Percentiles rank a stretch among this genome's conserved stretches.
Conservation (phyloP, 768 basidiomycete species). For the Russula dissimulans region DNA sequence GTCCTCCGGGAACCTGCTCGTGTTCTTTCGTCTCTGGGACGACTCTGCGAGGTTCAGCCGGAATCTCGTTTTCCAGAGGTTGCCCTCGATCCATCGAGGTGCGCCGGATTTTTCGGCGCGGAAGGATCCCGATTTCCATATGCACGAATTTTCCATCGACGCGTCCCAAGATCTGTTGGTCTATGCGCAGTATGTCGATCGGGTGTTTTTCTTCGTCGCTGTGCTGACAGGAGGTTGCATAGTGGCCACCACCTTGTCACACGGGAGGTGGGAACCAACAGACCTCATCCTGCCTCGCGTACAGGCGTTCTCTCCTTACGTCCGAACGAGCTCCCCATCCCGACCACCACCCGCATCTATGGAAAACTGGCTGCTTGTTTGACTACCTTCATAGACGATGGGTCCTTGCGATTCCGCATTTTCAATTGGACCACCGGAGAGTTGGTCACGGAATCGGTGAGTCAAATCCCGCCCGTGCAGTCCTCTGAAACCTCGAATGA, state of each 20-base stretch:
- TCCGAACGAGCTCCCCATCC: background rate
- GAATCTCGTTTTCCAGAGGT: background rate
- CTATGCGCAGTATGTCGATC: background rate
- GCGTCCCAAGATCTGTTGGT: slow-evolving; percentile 1
- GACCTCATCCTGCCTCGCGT: background rate
- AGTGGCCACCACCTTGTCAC: background rate
- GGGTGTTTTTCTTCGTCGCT: background rate
- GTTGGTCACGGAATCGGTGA: background rate
- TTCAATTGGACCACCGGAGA: background rate
- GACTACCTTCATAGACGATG: background rate
- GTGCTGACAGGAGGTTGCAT: background rate
- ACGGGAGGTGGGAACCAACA: background rate
- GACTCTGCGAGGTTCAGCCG: background rate
- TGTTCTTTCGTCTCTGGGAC: background rate
- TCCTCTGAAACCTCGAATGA: background rate
- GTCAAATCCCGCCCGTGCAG: background rate
- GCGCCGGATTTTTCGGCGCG: background rate
- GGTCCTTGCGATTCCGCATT: background rate
- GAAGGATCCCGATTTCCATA: background rate
- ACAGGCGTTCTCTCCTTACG: background rate
- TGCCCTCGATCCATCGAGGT: background rate
- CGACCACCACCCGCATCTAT: background rate
- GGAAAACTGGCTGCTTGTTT: slow-evolving; percentile 1
- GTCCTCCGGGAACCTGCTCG: slow-evolving; percentile 1
- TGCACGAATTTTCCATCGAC: slow-evolving; percentile 2